Evolutionary conservation across 805 yeast genomes (phyloP).

Genomic region (Millerago galiae): DNA sequence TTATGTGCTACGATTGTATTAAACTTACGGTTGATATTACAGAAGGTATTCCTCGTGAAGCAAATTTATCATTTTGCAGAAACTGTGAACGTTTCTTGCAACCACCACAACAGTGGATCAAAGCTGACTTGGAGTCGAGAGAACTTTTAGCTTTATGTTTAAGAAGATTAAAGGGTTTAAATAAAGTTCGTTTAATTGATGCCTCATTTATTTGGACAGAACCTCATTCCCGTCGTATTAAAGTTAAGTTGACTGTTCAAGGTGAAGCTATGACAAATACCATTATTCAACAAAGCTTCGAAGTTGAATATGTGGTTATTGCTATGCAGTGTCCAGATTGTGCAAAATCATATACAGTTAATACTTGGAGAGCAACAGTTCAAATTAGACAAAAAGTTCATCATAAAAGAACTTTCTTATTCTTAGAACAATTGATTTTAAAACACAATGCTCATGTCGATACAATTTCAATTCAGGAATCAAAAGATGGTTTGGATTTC

Average conservation of each 20-base stretch:
- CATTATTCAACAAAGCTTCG: conserved; percentile 88
- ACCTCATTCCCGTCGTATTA: conserved; percentile 94
- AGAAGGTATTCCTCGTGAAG: conserved; percentile 90
- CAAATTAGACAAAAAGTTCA: conserved; percentile 97
- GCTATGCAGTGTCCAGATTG: conserved; percentile 99
- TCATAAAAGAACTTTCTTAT: conserved; percentile 94
- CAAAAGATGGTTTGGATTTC: conserved; percentile 92
- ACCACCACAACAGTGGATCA: conserved; percentile 92
- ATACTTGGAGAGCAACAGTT: conserved; percentile 97
- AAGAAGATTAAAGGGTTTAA: conserved; percentile 80
- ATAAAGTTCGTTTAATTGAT: conserved; percentile 80
- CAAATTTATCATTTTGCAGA: conserved; percentile 88
- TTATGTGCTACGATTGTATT: conserved; percentile 97
- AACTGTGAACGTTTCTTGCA: conserved; percentile 94
- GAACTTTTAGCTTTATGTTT: conserved; percentile 88
- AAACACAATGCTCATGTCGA: conserved; percentile 90
- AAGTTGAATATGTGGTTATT: conserved; percentile 86
- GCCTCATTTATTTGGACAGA: conserved; percentile 98
- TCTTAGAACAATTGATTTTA: conserved; percentile 90
- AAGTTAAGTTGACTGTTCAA: conserved; percentile 87
- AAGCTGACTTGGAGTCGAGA: conserved; percentile 85
- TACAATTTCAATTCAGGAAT: conserved; percentile 87
- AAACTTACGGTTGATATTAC: conserved; percentile 91
- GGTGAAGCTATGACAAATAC: conserved; percentile 94
- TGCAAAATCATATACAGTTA: conserved; percentile 93